Evolutionary conservation across 345 rosid genomes (phyloP).

Genomic region (Bruguiera parviflora): DNA sequence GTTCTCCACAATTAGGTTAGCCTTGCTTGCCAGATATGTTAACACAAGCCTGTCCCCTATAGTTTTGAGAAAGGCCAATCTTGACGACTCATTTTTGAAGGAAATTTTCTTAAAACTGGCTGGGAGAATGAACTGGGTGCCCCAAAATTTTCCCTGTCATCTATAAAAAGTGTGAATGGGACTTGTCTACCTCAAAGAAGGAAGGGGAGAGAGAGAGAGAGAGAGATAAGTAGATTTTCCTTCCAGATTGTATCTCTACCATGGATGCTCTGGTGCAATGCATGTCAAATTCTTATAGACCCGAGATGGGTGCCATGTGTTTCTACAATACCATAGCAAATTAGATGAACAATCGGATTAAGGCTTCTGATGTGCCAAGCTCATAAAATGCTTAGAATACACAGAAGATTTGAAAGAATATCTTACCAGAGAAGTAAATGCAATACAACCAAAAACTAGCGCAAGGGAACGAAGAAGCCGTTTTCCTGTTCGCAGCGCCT

Average conservation of each 20-base stretch:
- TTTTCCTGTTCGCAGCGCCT: conserved; percentile 75
- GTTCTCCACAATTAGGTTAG: not conserved
- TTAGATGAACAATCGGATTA: not conserved
- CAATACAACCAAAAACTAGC: conserved; percentile 77
- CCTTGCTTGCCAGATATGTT: not conserved
- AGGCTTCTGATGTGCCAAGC: not conserved
- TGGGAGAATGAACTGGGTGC: too few relatives aligned
- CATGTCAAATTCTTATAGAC: not conserved
- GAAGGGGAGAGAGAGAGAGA: not conserved
- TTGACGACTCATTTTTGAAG: too few relatives aligned
- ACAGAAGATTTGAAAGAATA: conserved; percentile 3
- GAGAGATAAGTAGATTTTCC: too few relatives aligned
- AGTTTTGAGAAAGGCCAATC: too few relatives aligned
- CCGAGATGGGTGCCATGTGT: not conserved
- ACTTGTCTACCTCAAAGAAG: not conserved
- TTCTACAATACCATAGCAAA: too few relatives aligned
- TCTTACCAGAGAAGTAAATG: conserved; percentile 81
- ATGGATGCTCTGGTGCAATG: too few relatives aligned
- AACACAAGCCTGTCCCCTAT: not conserved
- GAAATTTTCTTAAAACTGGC: not conserved
- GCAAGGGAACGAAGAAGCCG: conserved; percentile 84
- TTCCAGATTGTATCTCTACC: too few relatives aligned
- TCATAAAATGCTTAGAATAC: not conserved
- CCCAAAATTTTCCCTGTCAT: too few relatives aligned
- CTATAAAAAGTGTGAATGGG: not conserved